Evolutionary conservation across 805 yeast species (phyloP).

Genomic region (Candida ipomoeae): DNA sequence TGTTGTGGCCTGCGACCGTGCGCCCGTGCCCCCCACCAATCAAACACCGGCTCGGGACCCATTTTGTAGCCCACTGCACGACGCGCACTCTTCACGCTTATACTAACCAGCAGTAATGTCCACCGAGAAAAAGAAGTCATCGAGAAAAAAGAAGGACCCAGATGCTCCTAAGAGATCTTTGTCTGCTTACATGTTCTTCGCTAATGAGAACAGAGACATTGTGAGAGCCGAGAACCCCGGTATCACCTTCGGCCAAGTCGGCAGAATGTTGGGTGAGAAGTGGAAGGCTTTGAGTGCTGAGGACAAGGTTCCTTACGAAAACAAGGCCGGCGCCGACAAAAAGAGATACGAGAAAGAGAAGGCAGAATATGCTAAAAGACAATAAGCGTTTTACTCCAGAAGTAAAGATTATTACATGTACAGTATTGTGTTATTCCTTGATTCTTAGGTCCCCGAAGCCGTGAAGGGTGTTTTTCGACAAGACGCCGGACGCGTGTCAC

Average conservation of each 20-base stretch:
- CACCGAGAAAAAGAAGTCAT: slow-evolving; percentile 40
- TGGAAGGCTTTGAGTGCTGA: slow-evolving; percentile 89
- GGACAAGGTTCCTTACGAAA: slow-evolving; percentile 86
- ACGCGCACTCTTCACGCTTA: slow-evolving; percentile 3
- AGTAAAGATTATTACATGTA: slow-evolving; percentile 8
- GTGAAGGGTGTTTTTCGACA: slow-evolving; percentile 4
- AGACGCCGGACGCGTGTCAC: slow-evolving; percentile 1
- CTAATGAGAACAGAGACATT: slow-evolving; percentile 93
- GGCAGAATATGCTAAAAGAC: slow-evolving; percentile 66
- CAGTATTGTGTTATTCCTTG: slow-evolving; percentile 12
- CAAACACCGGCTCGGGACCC: neutral
- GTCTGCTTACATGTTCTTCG: slow-evolving; percentile 98
- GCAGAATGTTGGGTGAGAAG: slow-evolving; percentile 89
- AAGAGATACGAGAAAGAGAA: slow-evolving; percentile 96
- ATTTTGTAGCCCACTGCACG: slow-evolving; percentile 2
- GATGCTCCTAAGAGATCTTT: slow-evolving; percentile 98
- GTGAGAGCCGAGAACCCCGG: slow-evolving; percentile 97
- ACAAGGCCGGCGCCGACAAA: slow-evolving; percentile 92
- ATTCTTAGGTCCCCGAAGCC: slow-evolving; percentile 1
- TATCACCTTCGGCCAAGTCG: slow-evolving; percentile 89
- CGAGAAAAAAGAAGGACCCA: slow-evolving; percentile 69
- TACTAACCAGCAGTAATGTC: slow-evolving; percentile 17
- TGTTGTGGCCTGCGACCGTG: neutral
- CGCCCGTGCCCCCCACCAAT: neutral
- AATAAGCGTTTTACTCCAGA: slow-evolving; percentile 11